Evolutionary conservation across 2,329 filamentous ascomycete species (phyloP), one percentile per base, ranked within the genome.

Genomic region (Conoideocrella luteorostrata): DNA sequence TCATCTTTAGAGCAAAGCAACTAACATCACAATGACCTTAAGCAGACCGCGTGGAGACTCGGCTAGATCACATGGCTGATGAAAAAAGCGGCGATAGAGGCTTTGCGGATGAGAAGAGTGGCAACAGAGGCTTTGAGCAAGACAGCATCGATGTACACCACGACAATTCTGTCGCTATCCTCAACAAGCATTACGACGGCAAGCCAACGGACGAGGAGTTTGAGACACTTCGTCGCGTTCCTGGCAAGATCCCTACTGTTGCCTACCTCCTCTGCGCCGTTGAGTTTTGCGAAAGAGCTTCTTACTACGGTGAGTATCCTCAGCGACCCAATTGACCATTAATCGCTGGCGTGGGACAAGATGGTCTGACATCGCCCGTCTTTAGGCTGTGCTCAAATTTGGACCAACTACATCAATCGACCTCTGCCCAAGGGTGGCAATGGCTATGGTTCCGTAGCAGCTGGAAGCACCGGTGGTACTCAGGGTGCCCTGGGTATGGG

Each of bases 401-500:
- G 53, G 53, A 68, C 67, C 49, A 84, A 84, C 56, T 84, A 74
- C 52, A 72, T 84, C 54, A 75, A 83, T 52, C 74, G 75, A 9
- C 72, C 75, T 4, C 56, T 85, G 4, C 80, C 80, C 1, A 48
- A 58, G 2, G 71, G 68, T 13, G 70, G 69, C 36, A 70, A 71
- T 47, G 69, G 70, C 35, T 67, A 58, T 26, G 71, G 71, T 36
- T 67, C 71, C 0, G 65, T 67, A 7, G 62, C 69, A 2, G 30
- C 18, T 23, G 64, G 55, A 32, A 60, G 57, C 33, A 29, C 68
- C 72, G 52, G 50, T 66, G 22, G 40, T 43, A 78, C 75, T 0
- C 75, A 72, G 18, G 80, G 80, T 50, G 80, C 79, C 10, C 56
- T 84, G 13, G 75, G 75, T 12, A 63, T 78, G 57, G 80, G 80